Evolutionary conservation across 2,329 filamentous ascomycete species (phyloP), one percentile per base, ranked within the genome.

Genomic region (Dothideomycetes sp.): DNA sequence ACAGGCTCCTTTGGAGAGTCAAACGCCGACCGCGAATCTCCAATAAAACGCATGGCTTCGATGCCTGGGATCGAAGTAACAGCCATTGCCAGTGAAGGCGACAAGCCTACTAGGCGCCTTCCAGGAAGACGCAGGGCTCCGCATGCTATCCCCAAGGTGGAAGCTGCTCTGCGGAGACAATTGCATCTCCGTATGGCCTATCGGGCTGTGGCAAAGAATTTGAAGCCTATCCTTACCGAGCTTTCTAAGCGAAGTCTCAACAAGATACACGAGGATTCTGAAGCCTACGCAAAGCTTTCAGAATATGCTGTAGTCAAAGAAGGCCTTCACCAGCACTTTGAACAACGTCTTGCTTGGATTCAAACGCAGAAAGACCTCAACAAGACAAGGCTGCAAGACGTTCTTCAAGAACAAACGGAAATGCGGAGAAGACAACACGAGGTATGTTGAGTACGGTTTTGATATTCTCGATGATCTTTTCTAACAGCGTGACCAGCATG

Each of bases 121-220:
- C 46, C 46, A 22, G 67, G 65, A 43, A 59, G 67, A 46, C 58
- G 67, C 32, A 59, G 68, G 53, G 67, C 67, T 46, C 64, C 64
- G 39, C 65, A 71, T 60, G 51, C 63, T 38, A 61, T 65, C 49
- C 53, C 60, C 29, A 61, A 62, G 39, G 56, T 71, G 33, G 68
- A 71, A 51, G 59, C 62, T 12, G 61, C 65, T 42, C 55, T 71
- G 48, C 61, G 67, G 37, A 76, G 81, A 41, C 75, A 80, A 55
- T 70, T 80, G 49, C 73, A 81, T 50, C 66, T 84, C 51, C 80
- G 80, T 58, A 74, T 76, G 42, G 68, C 69, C 17, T 84, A 76
- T 58, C 70, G 75, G n/a, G 65, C 71, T 44, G 71, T 84, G 37
- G 70, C 76, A 44, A 71, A 74, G 50, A 68, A 73, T 20, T 61